A percentile compares a stretch with the other conserved stretches of the same genome.
phyloP scores from a whole-genome alignment of 208 protist genomes.

The Eutreptiella sp. region DNA sequence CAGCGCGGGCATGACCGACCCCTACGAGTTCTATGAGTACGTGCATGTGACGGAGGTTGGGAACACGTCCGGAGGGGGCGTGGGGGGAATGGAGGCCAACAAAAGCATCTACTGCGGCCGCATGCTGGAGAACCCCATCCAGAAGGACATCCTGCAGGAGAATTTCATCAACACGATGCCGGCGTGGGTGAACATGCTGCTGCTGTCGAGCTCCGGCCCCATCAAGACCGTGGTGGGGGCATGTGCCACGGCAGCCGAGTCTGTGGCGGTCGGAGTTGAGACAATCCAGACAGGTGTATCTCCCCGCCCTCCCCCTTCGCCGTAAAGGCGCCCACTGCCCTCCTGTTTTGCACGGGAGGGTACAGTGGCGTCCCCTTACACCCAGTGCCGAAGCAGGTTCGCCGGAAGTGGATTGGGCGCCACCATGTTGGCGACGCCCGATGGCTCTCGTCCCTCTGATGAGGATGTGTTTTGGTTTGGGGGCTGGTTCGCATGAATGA shows the following conservation, averaged over 20 bases:
- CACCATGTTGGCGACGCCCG: too few relatives aligned
- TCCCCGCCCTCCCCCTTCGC: constrained; percentile 1
- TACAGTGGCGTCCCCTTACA: too few relatives aligned
- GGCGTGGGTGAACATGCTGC: constrained; percentile 64
- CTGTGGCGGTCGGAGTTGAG: constrained; percentile 56
- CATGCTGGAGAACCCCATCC: constrained; percentile 46
- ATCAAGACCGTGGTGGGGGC: constrained; percentile 72
- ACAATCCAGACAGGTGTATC: constrained; percentile 50
- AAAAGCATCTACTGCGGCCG: constrained; percentile 43
- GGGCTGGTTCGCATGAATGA: too few relatives aligned
- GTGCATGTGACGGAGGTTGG: constrained; percentile 62
- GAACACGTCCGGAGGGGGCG: constrained; percentile 51
- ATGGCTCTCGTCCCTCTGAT: too few relatives aligned
- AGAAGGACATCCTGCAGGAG: constrained; percentile 51
- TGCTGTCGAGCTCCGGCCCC: constrained; percentile 49
- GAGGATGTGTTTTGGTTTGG: too few relatives aligned
- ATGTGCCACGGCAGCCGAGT: constrained; percentile 62
- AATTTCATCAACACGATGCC: constrained; percentile 67
- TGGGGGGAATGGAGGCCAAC: constrained; percentile 50
- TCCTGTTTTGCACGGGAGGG: too few relatives aligned
- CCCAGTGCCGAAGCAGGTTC: too few relatives aligned
- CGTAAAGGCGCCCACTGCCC: too few relatives aligned
- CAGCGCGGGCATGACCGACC: constrained; percentile 49
- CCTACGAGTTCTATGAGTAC: constrained; percentile 69
- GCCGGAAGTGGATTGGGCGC: too few relatives aligned